These are phyloP conservation scores for Malassezia japonica DNA, from an alignment of 1,284 basidiomycete species.

Conservation along the genomic window DNA sequence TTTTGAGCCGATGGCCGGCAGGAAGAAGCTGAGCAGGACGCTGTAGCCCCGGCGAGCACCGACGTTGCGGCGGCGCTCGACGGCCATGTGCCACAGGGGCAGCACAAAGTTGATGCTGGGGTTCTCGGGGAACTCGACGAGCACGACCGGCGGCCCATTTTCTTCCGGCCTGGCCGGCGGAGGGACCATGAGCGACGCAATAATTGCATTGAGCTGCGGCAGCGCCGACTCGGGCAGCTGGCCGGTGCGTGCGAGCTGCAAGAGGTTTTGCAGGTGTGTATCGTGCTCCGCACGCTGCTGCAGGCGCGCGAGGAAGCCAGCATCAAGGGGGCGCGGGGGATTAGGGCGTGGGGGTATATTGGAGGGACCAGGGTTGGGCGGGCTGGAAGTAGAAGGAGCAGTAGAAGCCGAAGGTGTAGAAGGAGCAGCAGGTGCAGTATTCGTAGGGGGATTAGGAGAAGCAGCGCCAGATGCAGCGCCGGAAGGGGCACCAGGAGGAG, in stretches of 20 bases:
- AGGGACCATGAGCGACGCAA: slow-evolving; percentile 9
- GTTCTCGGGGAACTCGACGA: slow-evolving; percentile 46
- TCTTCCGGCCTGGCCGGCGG: not conserved
- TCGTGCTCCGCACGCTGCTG: slow-evolving; percentile 15
- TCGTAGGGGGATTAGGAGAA: too few species aligned
- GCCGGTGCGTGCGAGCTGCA: slow-evolving; percentile 10
- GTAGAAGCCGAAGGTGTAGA: too few species aligned
- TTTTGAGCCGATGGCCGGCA: slow-evolving; percentile 34
- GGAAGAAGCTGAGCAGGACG: slow-evolving; percentile 32
- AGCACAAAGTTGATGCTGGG: slow-evolving; percentile 40
- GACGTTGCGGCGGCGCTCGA: slow-evolving; percentile 20
- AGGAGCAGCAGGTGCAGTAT: too few species aligned
- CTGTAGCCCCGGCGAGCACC: slow-evolving; percentile 12
- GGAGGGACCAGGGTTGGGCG: too few species aligned
- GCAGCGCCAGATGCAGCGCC: too few species aligned
- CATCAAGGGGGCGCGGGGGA: slow-evolving; percentile 6
- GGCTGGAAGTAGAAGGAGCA: too few species aligned
- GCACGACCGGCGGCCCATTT: slow-evolving; percentile 31
- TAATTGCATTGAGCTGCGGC: slow-evolving; percentile 11
- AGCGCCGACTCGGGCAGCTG: slow-evolving; percentile 5
- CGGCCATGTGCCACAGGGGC: slow-evolving; percentile 36
- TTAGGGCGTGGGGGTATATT: not conserved
- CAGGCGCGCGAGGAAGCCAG: slow-evolving; percentile 8
- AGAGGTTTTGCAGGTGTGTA: slow-evolving; percentile 8
- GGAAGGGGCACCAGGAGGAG: too few species aligned